Evolutionary conservation across 2,329 filamentous ascomycete species (phyloP), one percentile per base, ranked within the genome.

Genomic region (Aspergillus clavatus): DNA sequence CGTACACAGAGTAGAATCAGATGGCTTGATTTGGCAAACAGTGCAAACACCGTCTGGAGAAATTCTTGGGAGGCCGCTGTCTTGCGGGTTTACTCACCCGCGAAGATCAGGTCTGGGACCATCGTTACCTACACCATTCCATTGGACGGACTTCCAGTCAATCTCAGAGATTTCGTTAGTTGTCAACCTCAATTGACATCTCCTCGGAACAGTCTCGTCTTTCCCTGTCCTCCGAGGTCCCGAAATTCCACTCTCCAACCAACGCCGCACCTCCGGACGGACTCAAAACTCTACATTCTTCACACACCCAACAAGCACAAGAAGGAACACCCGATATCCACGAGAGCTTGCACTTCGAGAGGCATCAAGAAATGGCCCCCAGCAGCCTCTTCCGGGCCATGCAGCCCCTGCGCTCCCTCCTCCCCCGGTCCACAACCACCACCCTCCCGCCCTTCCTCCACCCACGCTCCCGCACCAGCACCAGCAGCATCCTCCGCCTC

Each of bases 331-430:
- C 18, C 29, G 3, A 33, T 4, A 18, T 14, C 29, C 29, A 8
- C 29, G 14, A 16, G 8, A n/a, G 14, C 18, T 29, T 18, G 29
- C 14, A 10, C 2, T 33, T 16, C 18, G n/a, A 16, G 16, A 35
- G 18, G 19, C 14, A 19, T 18, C 14, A 21, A 19, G 55, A 38
- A 43, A 67, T 67, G 64, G 48, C 57, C 35, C 59, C 59, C 18
- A 60, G 53, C 43, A 54, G 58, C 28, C 42, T 65, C 38, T 40
- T 65, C 44, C 59, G 61, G 60, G 62, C 60, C 5, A 52, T 58
- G 35, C 52, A 62, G 58, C 61, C 63, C 52, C 48, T 66, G 23
- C 60, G 61, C 40, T 45, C 55, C 23, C 59, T 56, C 35, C 40
- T 58, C 35, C 38, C 59, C 47, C 59, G 59, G 50, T 50, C 62